phyloP scores from a whole-genome alignment of 805 yeast species.

The Candida anglica region DNA sequence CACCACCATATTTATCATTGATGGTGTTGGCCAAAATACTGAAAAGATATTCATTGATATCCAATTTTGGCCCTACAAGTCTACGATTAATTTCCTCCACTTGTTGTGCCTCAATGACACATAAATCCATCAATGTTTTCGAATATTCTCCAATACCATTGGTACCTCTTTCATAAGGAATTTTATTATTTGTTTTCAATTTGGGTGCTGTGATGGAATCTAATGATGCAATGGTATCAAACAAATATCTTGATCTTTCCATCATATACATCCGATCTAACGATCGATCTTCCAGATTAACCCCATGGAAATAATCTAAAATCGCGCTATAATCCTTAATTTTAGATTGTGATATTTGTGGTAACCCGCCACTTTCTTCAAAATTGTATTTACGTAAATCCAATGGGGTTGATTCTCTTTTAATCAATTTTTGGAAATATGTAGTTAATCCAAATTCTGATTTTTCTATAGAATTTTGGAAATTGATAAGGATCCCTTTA shows the following conservation, averaged over 20 bases:
- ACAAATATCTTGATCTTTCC: slow-evolving; percentile 26
- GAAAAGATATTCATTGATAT: slow-evolving; percentile 29
- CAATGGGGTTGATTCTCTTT: not conserved
- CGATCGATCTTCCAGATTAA: slow-evolving; percentile 6
- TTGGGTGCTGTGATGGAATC: slow-evolving; percentile 44
- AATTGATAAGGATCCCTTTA: slow-evolving; percentile 61
- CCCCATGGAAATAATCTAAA: slow-evolving; percentile 39
- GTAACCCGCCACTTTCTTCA: not conserved
- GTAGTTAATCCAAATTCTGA: slow-evolving; percentile 53
- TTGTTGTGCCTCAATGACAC: slow-evolving; percentile 49
- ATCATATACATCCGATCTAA: slow-evolving; percentile 14
- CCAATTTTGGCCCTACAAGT: slow-evolving; percentile 18
- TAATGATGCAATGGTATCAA: slow-evolving; percentile 40
- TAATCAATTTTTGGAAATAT: slow-evolving; percentile 41
- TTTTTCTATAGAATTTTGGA: slow-evolving; percentile 51
- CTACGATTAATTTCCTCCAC: slow-evolving; percentile 38
- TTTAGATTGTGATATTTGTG: slow-evolving; percentile 8
- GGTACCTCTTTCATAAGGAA: slow-evolving; percentile 58
- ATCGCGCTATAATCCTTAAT: slow-evolving; percentile 37
- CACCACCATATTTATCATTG: slow-evolving; percentile 16
- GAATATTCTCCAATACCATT: slow-evolving; percentile 55
- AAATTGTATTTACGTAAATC: too few species aligned
- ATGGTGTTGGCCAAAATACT: slow-evolving; percentile 37
- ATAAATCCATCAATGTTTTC: slow-evolving; percentile 45
- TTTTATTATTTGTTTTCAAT: slow-evolving; percentile 24